phyloP scores from a whole-genome alignment of 2,329 filamentous ascomycete genomes.

The Trichoderma cornu-damae region DNA sequence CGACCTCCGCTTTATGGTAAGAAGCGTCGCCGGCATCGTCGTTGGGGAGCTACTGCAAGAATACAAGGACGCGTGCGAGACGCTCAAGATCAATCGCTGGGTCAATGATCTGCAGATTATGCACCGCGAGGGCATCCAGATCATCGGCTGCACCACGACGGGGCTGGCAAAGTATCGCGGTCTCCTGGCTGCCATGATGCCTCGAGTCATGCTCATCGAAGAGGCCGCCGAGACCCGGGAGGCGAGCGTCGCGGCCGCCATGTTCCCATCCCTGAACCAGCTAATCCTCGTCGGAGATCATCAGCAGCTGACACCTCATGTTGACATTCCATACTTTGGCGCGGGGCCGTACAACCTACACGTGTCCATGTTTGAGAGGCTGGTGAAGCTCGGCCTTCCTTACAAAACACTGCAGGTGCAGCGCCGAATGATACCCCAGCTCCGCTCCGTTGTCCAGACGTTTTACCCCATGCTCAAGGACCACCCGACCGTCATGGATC shows the following conservation, averaged over 20 bases:
- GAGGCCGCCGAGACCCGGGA: slow-evolving; percentile 75
- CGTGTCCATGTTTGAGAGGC: slow-evolving; percentile 72
- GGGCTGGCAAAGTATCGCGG: slow-evolving; percentile 75
- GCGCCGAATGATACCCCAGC: slow-evolving; percentile 50
- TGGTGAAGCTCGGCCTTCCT: slow-evolving; percentile 61
- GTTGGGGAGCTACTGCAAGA: slow-evolving; percentile 46
- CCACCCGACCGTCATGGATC: slow-evolving; percentile 37
- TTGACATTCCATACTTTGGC: slow-evolving; percentile 56
- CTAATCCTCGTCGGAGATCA: slow-evolving; percentile 68
- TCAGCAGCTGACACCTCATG: slow-evolving; percentile 68
- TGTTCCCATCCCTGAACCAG: slow-evolving; percentile 49
- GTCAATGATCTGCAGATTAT: slow-evolving; percentile 49
- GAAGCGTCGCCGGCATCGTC: too few relatives aligned
- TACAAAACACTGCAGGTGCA: slow-evolving; percentile 64
- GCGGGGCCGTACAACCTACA: slow-evolving; percentile 60
- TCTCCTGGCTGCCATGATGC: slow-evolving; percentile 60
- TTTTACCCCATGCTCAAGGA: slow-evolving; percentile 46
- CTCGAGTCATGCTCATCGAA: slow-evolving; percentile 68
- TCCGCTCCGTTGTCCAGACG: slow-evolving; percentile 41
- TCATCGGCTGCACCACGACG: slow-evolving; percentile 69
- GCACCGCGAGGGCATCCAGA: slow-evolving; percentile 35
- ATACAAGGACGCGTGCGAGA: slow-evolving; percentile 46
- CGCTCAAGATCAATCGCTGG: slow-evolving; percentile 54
- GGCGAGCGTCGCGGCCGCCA: slow-evolving; percentile 49
- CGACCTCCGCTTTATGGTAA: too few relatives aligned